A percentile compares a stretch with the other conserved stretches of the same genome.
These are phyloP conservation scores for Penicillium crustosum DNA, from an alignment of 2,329 filamentous ascomycete genomes.

Conservation along the genomic window DNA sequence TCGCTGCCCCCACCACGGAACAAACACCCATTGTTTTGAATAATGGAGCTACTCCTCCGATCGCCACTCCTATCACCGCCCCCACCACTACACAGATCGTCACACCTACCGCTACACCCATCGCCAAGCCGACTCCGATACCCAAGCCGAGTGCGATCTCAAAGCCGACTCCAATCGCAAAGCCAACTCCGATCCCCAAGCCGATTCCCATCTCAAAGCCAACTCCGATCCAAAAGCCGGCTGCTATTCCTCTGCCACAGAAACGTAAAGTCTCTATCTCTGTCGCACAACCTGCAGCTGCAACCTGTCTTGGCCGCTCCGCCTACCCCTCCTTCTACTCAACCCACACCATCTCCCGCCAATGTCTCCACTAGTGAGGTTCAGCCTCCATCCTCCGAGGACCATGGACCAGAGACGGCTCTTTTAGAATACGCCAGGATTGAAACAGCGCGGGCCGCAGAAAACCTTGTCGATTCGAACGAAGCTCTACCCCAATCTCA, in stretches of 20 bases:
- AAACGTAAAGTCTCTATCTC: conserved; percentile 32
- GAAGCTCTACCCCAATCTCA: conserved; percentile 8
- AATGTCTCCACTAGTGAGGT: conserved; percentile 17
- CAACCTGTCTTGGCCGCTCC: not conserved
- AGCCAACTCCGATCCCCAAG: not conserved
- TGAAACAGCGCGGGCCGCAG: conserved; percentile 8
- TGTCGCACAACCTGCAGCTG: conserved; percentile 19
- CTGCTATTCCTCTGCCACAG: conserved; percentile 29
- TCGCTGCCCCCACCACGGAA: conserved; percentile 26
- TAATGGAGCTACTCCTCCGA: conserved; percentile 20
- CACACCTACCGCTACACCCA: not conserved
- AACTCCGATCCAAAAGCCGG: not conserved
- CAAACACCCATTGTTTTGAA: conserved; percentile 18
- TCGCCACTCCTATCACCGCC: conserved; percentile 19
- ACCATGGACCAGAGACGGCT: conserved; percentile 12
- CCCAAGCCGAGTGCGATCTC: not conserved
- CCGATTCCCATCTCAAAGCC: not conserved
- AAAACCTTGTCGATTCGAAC: conserved; percentile 4
- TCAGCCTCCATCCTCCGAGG: conserved; percentile 14
- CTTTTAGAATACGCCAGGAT: conserved; percentile 1
- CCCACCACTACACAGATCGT: not conserved
- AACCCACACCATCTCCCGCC: conserved; percentile 19
- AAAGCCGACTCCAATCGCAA: not conserved
- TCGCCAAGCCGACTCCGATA: not conserved
- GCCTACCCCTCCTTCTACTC: conserved; percentile 16